A percentile compares a stretch with the other conserved stretches of the same genome.
These are phyloP conservation scores for Macadamia integrifolia DNA, from an alignment of 164 flowering plant genomes.

Conservation along the genomic window DNA sequence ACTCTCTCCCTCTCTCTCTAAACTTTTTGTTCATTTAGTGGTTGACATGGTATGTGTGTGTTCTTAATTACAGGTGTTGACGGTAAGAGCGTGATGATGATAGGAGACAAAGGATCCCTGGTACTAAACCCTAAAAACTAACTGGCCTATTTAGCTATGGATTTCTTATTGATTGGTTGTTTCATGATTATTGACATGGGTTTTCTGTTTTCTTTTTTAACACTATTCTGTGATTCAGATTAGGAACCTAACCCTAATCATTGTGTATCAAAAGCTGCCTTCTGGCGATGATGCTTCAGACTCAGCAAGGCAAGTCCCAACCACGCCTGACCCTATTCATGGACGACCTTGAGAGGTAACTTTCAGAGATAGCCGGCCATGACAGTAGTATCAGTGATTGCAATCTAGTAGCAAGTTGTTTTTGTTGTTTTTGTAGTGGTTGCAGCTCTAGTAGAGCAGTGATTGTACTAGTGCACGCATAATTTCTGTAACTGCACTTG, in stretches of 20 bases:
- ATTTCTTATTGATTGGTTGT: too few relatives aligned
- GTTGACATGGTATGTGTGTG: background rate
- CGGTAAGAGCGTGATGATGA: constrained; percentile 6
- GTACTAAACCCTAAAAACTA: constrained; percentile 1
- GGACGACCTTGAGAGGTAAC: too few relatives aligned
- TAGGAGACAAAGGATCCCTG: constrained; percentile 2
- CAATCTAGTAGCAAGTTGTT: too few relatives aligned
- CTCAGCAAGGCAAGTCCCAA: constrained; percentile 38
- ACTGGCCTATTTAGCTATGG: too few relatives aligned
- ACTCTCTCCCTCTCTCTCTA: constrained; percentile 6
- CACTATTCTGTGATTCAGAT: too few relatives aligned
- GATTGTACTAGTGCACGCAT: too few relatives aligned
- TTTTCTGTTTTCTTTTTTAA: background rate
- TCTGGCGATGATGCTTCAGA: background rate
- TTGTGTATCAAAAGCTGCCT: constrained; percentile 2
- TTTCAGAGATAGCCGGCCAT: too few relatives aligned
- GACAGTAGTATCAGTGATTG: too few relatives aligned
- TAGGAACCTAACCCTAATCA: background rate
- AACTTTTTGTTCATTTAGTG: background rate
- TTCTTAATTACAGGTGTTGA: constrained; percentile 9
- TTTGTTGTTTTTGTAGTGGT: too few relatives aligned
- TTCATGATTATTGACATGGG: background rate
- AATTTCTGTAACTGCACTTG: too few relatives aligned
- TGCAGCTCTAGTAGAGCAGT: too few relatives aligned
- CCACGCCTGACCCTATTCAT: constrained; percentile 48